phyloP scores from a whole-genome alignment of 345 rosid genomes.

The Hibiscus mutabilis region DNA sequence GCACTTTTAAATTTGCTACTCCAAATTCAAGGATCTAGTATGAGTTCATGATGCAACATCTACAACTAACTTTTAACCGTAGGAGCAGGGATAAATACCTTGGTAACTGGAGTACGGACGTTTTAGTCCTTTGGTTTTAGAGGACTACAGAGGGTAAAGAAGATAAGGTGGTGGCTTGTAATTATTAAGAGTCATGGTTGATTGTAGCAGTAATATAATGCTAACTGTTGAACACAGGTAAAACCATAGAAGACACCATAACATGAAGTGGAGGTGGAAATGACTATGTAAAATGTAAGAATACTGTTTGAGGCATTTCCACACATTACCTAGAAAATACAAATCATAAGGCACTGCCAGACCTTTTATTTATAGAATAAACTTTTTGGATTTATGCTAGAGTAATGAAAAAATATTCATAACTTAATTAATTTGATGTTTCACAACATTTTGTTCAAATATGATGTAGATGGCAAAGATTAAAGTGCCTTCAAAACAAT shows the following conservation, averaged over 20 bases:
- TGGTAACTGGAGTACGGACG: background rate
- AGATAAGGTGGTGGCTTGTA: background rate
- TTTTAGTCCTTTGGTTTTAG: background rate
- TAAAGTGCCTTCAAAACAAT: background rate
- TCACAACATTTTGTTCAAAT: background rate
- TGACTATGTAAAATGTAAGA: background rate
- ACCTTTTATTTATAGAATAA: background rate
- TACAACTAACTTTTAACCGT: background rate
- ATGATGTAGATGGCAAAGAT: background rate
- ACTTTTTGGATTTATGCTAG: background rate
- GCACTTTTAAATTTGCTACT: background rate
- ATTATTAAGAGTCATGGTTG: background rate
- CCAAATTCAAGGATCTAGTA: background rate
- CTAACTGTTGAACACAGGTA: background rate
- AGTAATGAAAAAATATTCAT: background rate
- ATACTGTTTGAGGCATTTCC: background rate
- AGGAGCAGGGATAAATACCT: background rate
- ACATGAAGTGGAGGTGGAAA: background rate
- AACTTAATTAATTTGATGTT: background rate
- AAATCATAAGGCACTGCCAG: background rate
- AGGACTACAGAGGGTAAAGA: background rate
- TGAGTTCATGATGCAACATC: background rate
- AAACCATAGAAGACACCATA: background rate
- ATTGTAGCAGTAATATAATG: background rate
- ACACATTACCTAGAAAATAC: background rate